Base-by-base conservation (phyloP, 2,329 filamentous ascomycete species). In the Dactylellina drechsleri region DNA sequence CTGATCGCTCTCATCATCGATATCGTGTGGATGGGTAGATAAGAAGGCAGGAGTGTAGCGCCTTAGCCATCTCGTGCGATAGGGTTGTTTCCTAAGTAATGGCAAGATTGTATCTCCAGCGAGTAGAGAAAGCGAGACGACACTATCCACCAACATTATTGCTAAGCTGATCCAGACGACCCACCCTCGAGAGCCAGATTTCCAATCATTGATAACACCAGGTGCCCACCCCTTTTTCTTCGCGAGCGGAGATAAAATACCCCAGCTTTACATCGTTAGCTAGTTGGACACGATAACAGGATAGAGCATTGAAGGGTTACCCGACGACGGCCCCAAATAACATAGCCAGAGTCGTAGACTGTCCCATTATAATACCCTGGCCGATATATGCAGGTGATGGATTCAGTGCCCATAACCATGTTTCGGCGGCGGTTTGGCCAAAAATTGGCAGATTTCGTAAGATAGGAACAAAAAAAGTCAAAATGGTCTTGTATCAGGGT, bases 301-400 rank as follows among this genome's bases (percentile, higher is more conserved):
- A 54, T 62, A 23, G 16, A 18, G 8, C 13, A 36, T 20, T 13
- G 49, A 10, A 15, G 6, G 31, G 26, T n/a, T 54, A 74, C 70
- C 70, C 95, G 8, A 97, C 80, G 15, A 96, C 81, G 2, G 95
- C 93, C 4, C 95, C 95, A 1, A 98, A 83, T 0, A 97, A 86
- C 95, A 99, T 99, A 79, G 98, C 94, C 61, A 96, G 86, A 2
- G 94, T 98, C 0, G 95, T 99, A 45, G 92, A 90, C 2, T 94
- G 92, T 0, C 95, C 95, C 95, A 99, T 99, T 80, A 99, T 98
- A 76, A 99, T 96, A 10, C 95, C 95, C 83, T 99, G 95, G 0
- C 95, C 95, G 26, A 98, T 89, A 81, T 99, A 99, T 1, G 95
- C 95, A n/a, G 96, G 90, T 53, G 93, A 97, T 0, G 95, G 95